These are phyloP conservation scores for Kodamaea neixiangensis DNA, from an alignment of 805 yeast genomes.

Conservation along the genomic window DNA sequence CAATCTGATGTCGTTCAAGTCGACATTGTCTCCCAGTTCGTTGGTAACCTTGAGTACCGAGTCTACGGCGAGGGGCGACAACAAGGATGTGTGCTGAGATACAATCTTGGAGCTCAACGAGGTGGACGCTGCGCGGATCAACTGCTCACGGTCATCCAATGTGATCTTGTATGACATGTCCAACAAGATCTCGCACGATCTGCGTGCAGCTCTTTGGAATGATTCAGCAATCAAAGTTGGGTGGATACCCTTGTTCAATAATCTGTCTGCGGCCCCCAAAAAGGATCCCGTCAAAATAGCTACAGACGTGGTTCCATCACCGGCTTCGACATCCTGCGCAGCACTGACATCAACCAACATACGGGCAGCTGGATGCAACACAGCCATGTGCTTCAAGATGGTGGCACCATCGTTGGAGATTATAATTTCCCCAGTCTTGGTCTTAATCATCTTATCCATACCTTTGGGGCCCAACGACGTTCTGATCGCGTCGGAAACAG, in stretches of 20 bases:
- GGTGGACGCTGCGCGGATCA: constrained; percentile 90
- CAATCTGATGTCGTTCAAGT: constrained; percentile 82
- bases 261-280: constrained; percentile 90
- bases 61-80: constrained; percentile 94
- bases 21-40: constrained; percentile 65
- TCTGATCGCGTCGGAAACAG: constrained; percentile 93
- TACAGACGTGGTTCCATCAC: constrained; percentile 98
- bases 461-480: constrained; percentile 98
- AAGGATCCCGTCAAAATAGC: constrained; percentile 94
- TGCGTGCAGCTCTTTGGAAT: constrained; percentile 82
- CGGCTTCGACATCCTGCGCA: constrained; percentile 99
- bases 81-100: constrained; percentile 80
- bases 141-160: constrained; percentile 77
- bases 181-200: constrained; percentile 77
- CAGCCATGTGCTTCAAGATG: constrained; percentile 95
- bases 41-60: constrained; percentile 79
- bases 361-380: constrained; percentile 96
- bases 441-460: constrained; percentile 98
- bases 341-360: constrained; percentile 95
- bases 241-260: constrained; percentile 88
- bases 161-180: constrained; percentile 84
- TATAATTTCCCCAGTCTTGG: constrained; percentile 87
- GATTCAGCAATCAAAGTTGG: constrained; percentile 94
- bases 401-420: constrained; percentile 99
- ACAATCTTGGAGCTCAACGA: constrained; percentile 94